phyloP scores from a whole-genome alignment of 176 grass and related monocot species.

The Paspalum vaginatum region DNA sequence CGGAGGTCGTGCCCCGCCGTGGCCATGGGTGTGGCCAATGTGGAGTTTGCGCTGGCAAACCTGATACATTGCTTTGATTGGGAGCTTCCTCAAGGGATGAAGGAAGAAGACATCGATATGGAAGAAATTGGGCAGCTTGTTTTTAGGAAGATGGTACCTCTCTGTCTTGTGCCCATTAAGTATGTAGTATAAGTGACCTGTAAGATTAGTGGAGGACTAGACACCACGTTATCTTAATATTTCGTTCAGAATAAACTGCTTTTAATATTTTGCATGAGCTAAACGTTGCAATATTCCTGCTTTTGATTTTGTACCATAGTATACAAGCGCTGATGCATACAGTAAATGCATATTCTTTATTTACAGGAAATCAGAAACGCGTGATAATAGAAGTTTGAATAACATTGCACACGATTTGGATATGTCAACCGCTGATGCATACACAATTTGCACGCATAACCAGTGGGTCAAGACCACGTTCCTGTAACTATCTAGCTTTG shows the following conservation, averaged over 20 bases:
- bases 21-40: slow-evolving; percentile 45
- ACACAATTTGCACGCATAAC: too few species aligned
- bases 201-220: background rate
- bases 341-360: too few species aligned
- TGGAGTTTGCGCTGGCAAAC: slow-evolving; percentile 46
- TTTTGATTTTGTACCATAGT: too few species aligned
- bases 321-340: too few species aligned
- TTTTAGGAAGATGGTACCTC: slow-evolving; percentile 39
- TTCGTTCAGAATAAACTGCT: background rate
- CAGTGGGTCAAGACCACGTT: too few species aligned
- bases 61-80: slow-evolving; percentile 46
- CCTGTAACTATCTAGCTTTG: too few species aligned
- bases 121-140: slow-evolving; percentile 47
- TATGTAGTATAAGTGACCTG: background rate
- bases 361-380: too few species aligned
- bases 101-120: slow-evolving; percentile 39
- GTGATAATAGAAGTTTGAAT: too few species aligned
- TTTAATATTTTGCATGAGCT: background rate
- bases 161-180: slow-evolving; percentile 40
- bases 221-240: too few species aligned
- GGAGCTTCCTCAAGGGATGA: slow-evolving; percentile 36
- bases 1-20: slow-evolving; percentile 47
- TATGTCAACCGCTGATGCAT: too few species aligned
- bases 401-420: too few species aligned
- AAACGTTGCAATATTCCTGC: too few species aligned